Percentiles rank a stretch among this genome's conserved stretches.
These are phyloP conservation scores for Ustulina deusta DNA, from an alignment of 2,329 filamentous ascomycete species.

Conservation along the genomic window DNA sequence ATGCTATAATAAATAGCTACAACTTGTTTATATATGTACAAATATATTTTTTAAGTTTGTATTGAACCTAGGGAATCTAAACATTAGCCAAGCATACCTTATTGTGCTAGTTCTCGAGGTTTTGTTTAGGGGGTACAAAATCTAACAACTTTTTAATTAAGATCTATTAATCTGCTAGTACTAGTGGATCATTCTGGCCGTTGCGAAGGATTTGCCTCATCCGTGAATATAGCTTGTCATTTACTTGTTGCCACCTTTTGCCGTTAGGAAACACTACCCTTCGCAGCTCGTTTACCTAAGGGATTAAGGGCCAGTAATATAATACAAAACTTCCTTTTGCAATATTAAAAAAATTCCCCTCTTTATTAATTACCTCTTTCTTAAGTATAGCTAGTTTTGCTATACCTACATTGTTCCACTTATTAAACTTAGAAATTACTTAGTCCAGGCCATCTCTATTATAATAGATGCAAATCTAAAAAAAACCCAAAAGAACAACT, in stretches of 20 bases:
- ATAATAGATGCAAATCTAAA: constrained; percentile 23
- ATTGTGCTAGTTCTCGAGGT: too few species aligned
- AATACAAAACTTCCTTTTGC: too few species aligned
- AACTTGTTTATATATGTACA: background rate
- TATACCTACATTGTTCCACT: too few species aligned
- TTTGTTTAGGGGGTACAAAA: too few species aligned
- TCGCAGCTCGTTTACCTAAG: constrained; percentile 16
- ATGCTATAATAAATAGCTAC: background rate
- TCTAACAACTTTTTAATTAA: background rate
- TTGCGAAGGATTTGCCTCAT: constrained; percentile 27
- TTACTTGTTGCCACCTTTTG: constrained; percentile 14
- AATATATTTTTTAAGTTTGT: too few species aligned
- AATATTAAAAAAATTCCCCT: too few species aligned
- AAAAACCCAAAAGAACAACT: constrained; percentile 28
- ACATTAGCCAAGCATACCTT: too few species aligned
- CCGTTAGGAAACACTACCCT: constrained; percentile 15
- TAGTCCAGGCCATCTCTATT: too few species aligned
- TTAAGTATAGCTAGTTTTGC: too few species aligned
- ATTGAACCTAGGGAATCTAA: too few species aligned
- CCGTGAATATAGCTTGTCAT: constrained; percentile 15
- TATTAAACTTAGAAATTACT: too few species aligned
- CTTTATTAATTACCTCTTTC: too few species aligned
- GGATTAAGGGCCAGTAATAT: constrained; percentile 10
- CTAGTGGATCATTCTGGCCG: constrained; percentile 18
- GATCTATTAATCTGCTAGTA: constrained; percentile 6